A percentile compares a stretch with the other conserved stretches of the same genome.
Evolutionary conservation across 177 flowering plant genomes (phyloP).

Genomic region (Vitis hybrid): DNA sequence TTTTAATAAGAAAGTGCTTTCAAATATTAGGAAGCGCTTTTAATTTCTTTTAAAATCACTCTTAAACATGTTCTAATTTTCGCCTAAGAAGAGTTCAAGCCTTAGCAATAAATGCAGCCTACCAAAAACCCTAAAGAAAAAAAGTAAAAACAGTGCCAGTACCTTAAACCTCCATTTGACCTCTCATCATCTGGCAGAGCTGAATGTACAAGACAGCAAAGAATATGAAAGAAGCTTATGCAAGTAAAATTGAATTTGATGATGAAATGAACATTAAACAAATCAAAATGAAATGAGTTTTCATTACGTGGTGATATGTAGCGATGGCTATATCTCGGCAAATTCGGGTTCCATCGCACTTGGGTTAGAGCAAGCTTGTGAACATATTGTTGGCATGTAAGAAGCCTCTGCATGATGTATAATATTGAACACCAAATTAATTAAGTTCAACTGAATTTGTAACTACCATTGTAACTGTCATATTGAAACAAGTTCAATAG

Average conservation of each 20-base stretch:
- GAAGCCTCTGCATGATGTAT: conserved; percentile 40
- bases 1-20: too few relatives aligned
- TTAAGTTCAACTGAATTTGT: background rate
- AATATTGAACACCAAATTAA: background rate
- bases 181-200: conserved; percentile 19
- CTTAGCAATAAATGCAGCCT: too few relatives aligned
- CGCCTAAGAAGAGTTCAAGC: fast-evolving
- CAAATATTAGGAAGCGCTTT: too few relatives aligned
- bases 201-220: conserved; percentile 16
- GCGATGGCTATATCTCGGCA: conserved; percentile 35
- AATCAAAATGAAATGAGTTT: background rate
- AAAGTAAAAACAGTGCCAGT: background rate
- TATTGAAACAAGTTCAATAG: background rate
- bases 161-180: conserved; percentile 25
- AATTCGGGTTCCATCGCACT: conserved; percentile 28
- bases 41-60: too few relatives aligned
- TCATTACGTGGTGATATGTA: conserved; percentile 39
- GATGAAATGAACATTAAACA: background rate
- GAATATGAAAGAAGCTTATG: background rate
- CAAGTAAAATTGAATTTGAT: background rate
- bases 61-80: too few relatives aligned
- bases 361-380: conserved; percentile 39
- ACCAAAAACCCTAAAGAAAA: too few relatives aligned
- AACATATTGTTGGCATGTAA: conserved; percentile 39
- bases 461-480: background rate